Evolutionary conservation across 2,329 filamentous ascomycete genomes (phyloP), one percentile per base, ranked within the genome.

Genomic region (Fonsecaea multimorphosa): DNA sequence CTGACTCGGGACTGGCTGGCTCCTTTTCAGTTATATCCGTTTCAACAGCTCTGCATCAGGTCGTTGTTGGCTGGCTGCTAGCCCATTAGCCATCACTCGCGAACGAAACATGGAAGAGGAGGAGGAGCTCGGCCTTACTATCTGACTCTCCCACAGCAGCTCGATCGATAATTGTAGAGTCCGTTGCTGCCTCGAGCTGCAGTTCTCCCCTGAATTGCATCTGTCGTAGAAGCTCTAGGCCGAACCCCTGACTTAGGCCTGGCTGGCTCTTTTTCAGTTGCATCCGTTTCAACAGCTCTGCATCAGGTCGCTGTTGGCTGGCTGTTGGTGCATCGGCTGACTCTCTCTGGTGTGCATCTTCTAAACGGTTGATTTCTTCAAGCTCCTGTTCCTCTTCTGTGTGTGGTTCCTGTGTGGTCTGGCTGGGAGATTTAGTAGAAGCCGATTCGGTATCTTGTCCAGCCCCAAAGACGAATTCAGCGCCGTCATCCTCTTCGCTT

Each of bases 401-500:
- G 19, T 58, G 34, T n/a, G 24, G 19, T 46, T 27, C 19, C 31
- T 36, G 7, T 14, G 12, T 8, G 27, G 22, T 27, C 44, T 8
- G 22, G 54, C 36, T 22, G 52, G 53, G 27, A 54, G 36, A 8
- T 16, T 12, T 38, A 14, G 40, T 34, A 36, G 58, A 14, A 7
- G n/a, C n/a, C 19, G 9, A 24, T 12, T 2, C 2, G 8, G 9
- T 19, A 24, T 49, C 22, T 22, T 44, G 38, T 29, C 59, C 63
- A 38, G 67, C 60, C 12, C 67, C 67, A 58, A 55, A 67, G 27
- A 64, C 61, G 46, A 34, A 66, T 14, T 70, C 61, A 1, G 58
- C 68, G 16, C 68, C 68, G 16, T 65, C n/a, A n/a, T n/a, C n/a
- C n/a, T n/a, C n/a, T n/a, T n/a, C n/a, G n/a, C n/a, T n/a, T n/a